Evolutionary conservation across 345 rosid genomes (phyloP).

Genomic region (Murraya paniculata): DNA sequence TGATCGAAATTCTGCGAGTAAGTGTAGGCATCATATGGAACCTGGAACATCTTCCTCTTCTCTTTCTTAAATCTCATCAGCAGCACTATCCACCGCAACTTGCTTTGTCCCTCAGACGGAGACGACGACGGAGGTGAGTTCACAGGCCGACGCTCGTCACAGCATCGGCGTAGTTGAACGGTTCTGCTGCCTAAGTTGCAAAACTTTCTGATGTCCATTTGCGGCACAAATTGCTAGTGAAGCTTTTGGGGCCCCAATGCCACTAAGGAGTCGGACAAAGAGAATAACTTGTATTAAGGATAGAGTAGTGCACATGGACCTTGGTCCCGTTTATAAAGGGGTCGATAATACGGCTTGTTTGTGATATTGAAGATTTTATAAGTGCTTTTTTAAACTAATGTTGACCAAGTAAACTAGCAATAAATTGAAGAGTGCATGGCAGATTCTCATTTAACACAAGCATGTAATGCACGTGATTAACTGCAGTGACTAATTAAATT

Average conservation of each 20-base stretch:
- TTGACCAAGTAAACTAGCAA: too few relatives aligned
- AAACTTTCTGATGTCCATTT: constrained; percentile 27
- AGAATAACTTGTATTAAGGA: not conserved
- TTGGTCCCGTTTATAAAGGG: too few relatives aligned
- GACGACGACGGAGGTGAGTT: constrained; percentile 3
- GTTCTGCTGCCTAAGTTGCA: constrained; percentile 10
- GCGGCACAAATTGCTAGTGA: not conserved
- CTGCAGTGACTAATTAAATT: not conserved
- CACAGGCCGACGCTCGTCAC: not conserved
- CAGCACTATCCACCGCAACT: constrained; percentile 32
- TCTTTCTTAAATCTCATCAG: constrained; percentile 41
- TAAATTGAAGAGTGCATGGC: too few relatives aligned
- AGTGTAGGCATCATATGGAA: constrained; percentile 31
- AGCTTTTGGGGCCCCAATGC: not conserved
- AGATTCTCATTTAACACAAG: not conserved
- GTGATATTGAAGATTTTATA: too few relatives aligned
- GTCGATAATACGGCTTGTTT: too few relatives aligned
- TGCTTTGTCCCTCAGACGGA: not conserved
- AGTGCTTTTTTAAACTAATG: too few relatives aligned
- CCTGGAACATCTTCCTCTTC: constrained; percentile 27
- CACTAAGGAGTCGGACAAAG: not conserved
- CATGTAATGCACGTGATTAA: constrained; percentile 4
- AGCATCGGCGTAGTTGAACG: not conserved
- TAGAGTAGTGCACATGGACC: not conserved
- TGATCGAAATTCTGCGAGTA: constrained; percentile 53